phyloP scores from a whole-genome alignment of 495 filamentous ascomycete genomes.

The Bacidia gigantensis region DNA sequence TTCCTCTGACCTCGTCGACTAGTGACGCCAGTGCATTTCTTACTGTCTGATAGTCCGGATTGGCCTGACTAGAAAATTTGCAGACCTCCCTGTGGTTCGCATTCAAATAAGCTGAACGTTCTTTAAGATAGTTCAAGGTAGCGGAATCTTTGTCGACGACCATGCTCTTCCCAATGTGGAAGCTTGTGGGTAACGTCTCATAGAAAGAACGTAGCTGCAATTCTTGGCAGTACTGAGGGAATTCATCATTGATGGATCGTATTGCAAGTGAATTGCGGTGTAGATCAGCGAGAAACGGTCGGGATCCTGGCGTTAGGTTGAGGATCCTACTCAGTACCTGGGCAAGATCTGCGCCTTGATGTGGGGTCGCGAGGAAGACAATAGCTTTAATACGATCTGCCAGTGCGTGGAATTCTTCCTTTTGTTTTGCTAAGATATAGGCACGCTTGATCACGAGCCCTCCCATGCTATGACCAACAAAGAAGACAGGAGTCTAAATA shows the following conservation, averaged over 20 bases:
- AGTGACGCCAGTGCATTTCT: conserved; percentile 20
- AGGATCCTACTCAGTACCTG: conserved; percentile 21
- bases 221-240: conserved; percentile 15
- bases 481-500: conserved; percentile 19
- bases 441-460: conserved; percentile 39
- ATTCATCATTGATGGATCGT: conserved; percentile 24
- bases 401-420: conserved; percentile 14
- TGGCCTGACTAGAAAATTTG: conserved; percentile 28
- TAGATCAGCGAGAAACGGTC: conserved; percentile 7
- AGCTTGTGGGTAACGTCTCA: conserved; percentile 8
- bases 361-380: conserved; percentile 36
- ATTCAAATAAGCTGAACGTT: conserved; percentile 24
- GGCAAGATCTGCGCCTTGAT: conserved; percentile 35
- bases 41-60: conserved; percentile 28
- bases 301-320: conserved; percentile 3
- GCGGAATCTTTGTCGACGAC: conserved; percentile 33
- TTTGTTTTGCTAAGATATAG: conserved; percentile 15
- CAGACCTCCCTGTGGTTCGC: conserved; percentile 35
- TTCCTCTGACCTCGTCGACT: conserved; percentile 3
- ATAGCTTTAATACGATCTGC: conserved; percentile 27
- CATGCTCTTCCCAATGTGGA: conserved; percentile 2
- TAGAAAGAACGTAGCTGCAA: conserved; percentile 19
- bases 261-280: conserved; percentile 10
- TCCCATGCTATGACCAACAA: conserved; percentile 42
- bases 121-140: conserved; percentile 26